A percentile compares a stretch with the other conserved stretches of the same genome.
phyloP scores from a whole-genome alignment of 768 basidiomycete genomes.

The Hygrophoropsis aurantiaca region DNA sequence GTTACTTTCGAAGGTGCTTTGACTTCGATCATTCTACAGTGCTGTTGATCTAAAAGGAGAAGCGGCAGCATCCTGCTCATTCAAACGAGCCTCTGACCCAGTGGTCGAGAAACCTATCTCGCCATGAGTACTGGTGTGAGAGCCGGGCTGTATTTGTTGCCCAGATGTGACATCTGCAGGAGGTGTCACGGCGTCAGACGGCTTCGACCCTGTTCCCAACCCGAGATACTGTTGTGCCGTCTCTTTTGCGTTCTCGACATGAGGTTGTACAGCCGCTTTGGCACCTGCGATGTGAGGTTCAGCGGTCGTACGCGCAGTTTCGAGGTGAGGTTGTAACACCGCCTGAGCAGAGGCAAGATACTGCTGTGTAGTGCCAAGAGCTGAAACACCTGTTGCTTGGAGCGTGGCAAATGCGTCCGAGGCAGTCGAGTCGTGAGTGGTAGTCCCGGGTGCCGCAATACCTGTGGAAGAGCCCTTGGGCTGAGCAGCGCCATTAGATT shows the following conservation, averaged over 20 bases:
- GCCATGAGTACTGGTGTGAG: conserved; percentile 14
- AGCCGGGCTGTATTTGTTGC: conserved; percentile 10
- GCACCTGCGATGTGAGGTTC: conserved; percentile 43
- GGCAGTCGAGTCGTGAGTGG: conserved; percentile 27
- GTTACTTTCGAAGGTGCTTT: too few species aligned
- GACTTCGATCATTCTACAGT: too few species aligned
- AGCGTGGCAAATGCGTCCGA: conserved; percentile 30
- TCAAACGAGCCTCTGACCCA: conserved; percentile 40
- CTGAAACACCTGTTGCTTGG: conserved; percentile 28
- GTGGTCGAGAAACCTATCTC: conserved; percentile 23
- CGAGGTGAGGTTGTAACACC: conserved; percentile 25
- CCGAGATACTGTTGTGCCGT: conserved; percentile 17
- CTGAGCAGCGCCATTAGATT: conserved; percentile 13
- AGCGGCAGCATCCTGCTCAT: conserved; percentile 32
- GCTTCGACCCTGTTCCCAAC: conserved; percentile 2
- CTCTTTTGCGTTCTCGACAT: conserved; percentile 25
- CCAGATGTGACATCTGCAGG: conserved; percentile 2
- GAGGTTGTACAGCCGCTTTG: conserved; percentile 37
- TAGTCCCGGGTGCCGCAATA: conserved; percentile 30
- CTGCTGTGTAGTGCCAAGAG: conserved; percentile 30
- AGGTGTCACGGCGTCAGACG: conserved; percentile 8
- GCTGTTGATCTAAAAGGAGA: conserved; percentile 22
- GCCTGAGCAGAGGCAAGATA: conserved; percentile 21
- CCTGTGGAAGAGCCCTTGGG: conserved; percentile 15
- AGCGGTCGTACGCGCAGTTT: conserved; percentile 18